Conservation (phyloP, 1,284 basidiomycete genomes). For the Meira miltonrushii region DNA sequence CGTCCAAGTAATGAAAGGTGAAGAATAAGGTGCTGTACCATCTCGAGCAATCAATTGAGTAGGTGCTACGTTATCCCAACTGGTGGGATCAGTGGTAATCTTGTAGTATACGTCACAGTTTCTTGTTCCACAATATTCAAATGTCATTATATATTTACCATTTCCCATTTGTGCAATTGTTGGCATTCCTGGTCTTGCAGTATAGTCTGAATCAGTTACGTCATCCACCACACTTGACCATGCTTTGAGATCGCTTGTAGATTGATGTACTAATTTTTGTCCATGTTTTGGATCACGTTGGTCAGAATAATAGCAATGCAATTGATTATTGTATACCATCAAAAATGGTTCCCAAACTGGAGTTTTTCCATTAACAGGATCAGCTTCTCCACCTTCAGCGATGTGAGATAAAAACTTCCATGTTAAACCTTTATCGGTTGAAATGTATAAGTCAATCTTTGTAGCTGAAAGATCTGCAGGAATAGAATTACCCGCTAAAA, state of each 20-base stretch:
- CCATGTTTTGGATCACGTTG: conserved; percentile 52
- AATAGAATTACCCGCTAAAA: conserved; percentile 41
- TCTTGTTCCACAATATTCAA: conserved; percentile 48
- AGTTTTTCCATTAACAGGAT: conserved; percentile 41
- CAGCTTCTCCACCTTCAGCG: conserved; percentile 35
- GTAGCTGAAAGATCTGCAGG: conserved; percentile 44
- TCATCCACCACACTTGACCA: conserved; percentile 52
- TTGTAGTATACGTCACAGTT: conserved; percentile 22
- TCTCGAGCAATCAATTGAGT: neutral
- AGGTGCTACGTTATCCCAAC: conserved; percentile 16
- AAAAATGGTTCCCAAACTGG: conserved; percentile 54
- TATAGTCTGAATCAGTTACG: conserved; percentile 43
- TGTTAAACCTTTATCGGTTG: conserved; percentile 45
- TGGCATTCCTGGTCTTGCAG: conserved; percentile 53
- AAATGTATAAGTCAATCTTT: conserved; percentile 53
- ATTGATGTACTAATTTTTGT: conserved; percentile 53
- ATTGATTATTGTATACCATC: conserved; percentile 48
- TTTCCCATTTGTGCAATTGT: conserved; percentile 48
- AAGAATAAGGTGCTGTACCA: neutral
- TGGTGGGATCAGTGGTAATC: conserved; percentile 20
- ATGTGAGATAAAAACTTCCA: conserved; percentile 50
- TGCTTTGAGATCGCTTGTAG: conserved; percentile 44
- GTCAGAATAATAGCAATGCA: conserved; percentile 54
- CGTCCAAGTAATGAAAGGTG: neutral
- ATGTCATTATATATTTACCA: conserved; percentile 52